Percentiles rank a stretch among this genome's conserved stretches.
Evolutionary conservation across 2,329 filamentous ascomycete genomes (phyloP).

Genomic region (Coleophoma cylindrospora): DNA sequence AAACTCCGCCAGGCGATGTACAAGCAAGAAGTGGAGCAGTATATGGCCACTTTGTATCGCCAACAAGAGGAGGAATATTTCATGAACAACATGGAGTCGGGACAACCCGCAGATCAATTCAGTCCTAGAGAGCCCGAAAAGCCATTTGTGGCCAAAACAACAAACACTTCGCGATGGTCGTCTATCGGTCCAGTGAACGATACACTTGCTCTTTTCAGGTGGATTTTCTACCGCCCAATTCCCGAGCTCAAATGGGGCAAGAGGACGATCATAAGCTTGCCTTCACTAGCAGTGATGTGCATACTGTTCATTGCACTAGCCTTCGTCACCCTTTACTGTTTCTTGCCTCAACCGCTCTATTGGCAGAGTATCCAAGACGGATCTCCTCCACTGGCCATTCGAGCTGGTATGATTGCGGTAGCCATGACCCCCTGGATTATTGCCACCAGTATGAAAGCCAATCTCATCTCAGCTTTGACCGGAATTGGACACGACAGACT

Average conservation of each 20-base stretch:
- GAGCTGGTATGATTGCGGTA: constrained; percentile 87
- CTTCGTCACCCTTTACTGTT: constrained; percentile 77
- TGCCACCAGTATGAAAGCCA: constrained; percentile 85
- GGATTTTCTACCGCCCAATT: constrained; percentile 83
- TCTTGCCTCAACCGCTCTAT: constrained; percentile 83
- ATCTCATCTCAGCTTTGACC: constrained; percentile 76
- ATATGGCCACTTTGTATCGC: constrained; percentile 49
- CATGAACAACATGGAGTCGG: constrained; percentile 51
- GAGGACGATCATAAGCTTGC: constrained; percentile 66
- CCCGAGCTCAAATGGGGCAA: constrained; percentile 66
- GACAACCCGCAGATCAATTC: constrained; percentile 54
- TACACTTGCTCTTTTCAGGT: constrained; percentile 75
- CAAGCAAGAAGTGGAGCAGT: constrained; percentile 72
- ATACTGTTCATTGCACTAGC: constrained; percentile 63
- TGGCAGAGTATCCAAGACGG: constrained; percentile 83
- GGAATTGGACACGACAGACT: constrained; percentile 89
- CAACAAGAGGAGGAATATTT: constrained; percentile 57
- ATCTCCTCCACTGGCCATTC: constrained; percentile 81
- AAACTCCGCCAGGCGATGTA: constrained; percentile 86
- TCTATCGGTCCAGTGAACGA: constrained; percentile 73
- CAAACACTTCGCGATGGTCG: constrained; percentile 66
- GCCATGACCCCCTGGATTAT: constrained; percentile 92
- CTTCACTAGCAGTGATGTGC: constrained; percentile 67
- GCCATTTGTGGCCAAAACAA: constrained; percentile 45
- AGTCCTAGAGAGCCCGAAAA: constrained; percentile 64